Base-by-base conservation (phyloP, 2,329 filamentous ascomycete genomes). In the Diaporthe australafricana region DNA sequence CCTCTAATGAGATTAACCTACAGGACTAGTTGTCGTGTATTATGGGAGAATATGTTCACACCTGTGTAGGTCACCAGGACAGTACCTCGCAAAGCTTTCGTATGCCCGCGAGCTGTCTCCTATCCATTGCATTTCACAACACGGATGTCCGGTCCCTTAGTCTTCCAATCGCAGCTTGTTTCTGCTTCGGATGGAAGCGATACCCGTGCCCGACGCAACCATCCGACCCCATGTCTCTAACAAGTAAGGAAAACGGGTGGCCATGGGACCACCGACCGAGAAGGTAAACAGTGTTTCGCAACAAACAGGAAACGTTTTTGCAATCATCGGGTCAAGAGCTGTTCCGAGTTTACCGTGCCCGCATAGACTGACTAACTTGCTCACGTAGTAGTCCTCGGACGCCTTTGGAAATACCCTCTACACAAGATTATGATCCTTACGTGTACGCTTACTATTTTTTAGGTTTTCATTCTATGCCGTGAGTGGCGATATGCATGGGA, bases 211-310 rank as follows among this genome's bases (percentile, higher is more conserved):
- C 7, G n/a, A 50, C 45, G 42, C n/a, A 50, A 30, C 48, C 60
- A 20, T 9, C 45, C 60, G 60, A 63, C 42, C 16, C 12, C 16
- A 16, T 11, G 11, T 12, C 38, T 8, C 38, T 40, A 3, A 5
- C 38, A 16, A 40, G 14, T 11, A 11, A 14, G 38, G 8, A 14
- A 35, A n/a, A 35, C 27, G n/a, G 8, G 30, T 25, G 30, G 30
- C 12, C 17, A 48, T 22, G 7, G 27, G 30, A 9, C 7, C 30
- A 38, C 22, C 20, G 38, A 42, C 60, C 60, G 45, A 65, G 60
- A 14, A 50, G 35, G 60, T 35, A 50, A 63, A 63, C 42, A 22
- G 27, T 22, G 60, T 50, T 65, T 65, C 45, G 60, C 20, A 50
- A 50, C 30, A 14, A 38, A 25, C 60, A 50, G 30, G 14, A 65